Evolutionary conservation across 2,329 filamentous ascomycete species (phyloP).

Genomic region (Dactylonectria estremocensis): DNA sequence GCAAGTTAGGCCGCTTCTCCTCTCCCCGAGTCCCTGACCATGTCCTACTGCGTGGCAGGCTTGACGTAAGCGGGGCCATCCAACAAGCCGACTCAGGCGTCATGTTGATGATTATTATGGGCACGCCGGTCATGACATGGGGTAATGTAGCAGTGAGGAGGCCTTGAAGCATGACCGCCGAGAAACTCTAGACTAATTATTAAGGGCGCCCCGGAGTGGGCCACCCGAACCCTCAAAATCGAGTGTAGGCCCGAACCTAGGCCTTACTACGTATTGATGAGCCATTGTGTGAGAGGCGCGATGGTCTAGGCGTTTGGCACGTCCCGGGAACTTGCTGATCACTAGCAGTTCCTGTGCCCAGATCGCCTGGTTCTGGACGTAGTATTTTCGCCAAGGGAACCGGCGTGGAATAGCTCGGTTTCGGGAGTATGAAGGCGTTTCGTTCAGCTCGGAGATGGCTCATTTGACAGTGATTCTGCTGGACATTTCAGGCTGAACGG

Average conservation of each 20-base stretch:
- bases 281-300: slow-evolving; percentile 13
- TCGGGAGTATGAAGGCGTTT: slow-evolving; percentile 17
- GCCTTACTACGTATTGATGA: not conserved
- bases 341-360: slow-evolving; percentile 28
- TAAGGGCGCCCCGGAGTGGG: slow-evolving; percentile 1
- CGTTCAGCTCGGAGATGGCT: slow-evolving; percentile 4
- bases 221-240: slow-evolving; percentile 21
- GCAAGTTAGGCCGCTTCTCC: slow-evolving; percentile 19
- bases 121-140: slow-evolving; percentile 7
- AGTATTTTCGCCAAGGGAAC: slow-evolving; percentile 24
- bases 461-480: not conserved
- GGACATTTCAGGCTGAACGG: not conserved
- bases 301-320: slow-evolving; percentile 15
- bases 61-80: slow-evolving; percentile 38
- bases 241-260: not conserved
- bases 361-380: slow-evolving; percentile 14
- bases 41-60: not conserved
- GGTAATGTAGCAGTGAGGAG: slow-evolving; percentile 13
- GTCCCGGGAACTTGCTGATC: slow-evolving; percentile 10
- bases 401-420: slow-evolving; percentile 22
- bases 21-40: slow-evolving; percentile 16
- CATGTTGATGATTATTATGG: slow-evolving; percentile 33
- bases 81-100: slow-evolving; percentile 36
- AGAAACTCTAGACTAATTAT: not conserved
- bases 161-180: not conserved